Base-by-base conservation (phyloP, 139 green algal species). In the Chlamydomonas sphaeroides region DNA sequence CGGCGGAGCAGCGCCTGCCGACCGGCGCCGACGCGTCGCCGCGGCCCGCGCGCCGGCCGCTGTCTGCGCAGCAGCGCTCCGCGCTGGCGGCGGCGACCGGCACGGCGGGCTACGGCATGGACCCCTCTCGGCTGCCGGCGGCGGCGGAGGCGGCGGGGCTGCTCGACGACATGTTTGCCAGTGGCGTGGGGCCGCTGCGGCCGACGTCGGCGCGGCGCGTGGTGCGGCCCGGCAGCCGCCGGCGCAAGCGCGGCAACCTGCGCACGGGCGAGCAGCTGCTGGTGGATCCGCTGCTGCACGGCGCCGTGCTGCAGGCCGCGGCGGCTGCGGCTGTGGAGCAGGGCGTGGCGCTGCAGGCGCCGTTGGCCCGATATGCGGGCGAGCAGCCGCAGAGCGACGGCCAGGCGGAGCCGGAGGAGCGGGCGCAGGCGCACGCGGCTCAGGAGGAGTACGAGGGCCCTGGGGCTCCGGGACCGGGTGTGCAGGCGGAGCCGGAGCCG, bases 201-300 rank as follows among this genome's bases (percentile, higher is more conserved):
- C 39, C 59, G 11, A 61, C 5, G 32, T 68, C 56, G 0, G 59
- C 59, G 28, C 49, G 32, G 38, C 38, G 45, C 2, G 42, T 63
- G 5, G 62, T 42, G 25, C 42, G 62, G 26, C n/a, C 42, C 42
- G 65, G 48, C 77, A 28, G 77, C 26, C 8, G 28, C 1, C 56
- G 56, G 25, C 77, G 77, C 49, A 75, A 75, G 65, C 77, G 70
- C 33, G 70, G 68, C 23, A 86, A 86, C 80, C 62, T 86, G 69
- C 80, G 80, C 18, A 86, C 80, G 0, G 80, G 80, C 10, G 18
- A 35, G 20, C 79, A 85, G 57, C 21, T 51, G 56, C 56, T 85
- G 25, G 42, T 62, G 33, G 75, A 82, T 33, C 75, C 75, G 42
- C 62, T 82, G 42, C 23, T 82, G n/a, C n/a, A 53, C 45, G 45